A percentile compares a stretch with the other conserved stretches of the same genome.
Conservation (phyloP, 2,329 filamentous ascomycete species). For the Ophiocordyceps camponoti-floridani region DNA sequence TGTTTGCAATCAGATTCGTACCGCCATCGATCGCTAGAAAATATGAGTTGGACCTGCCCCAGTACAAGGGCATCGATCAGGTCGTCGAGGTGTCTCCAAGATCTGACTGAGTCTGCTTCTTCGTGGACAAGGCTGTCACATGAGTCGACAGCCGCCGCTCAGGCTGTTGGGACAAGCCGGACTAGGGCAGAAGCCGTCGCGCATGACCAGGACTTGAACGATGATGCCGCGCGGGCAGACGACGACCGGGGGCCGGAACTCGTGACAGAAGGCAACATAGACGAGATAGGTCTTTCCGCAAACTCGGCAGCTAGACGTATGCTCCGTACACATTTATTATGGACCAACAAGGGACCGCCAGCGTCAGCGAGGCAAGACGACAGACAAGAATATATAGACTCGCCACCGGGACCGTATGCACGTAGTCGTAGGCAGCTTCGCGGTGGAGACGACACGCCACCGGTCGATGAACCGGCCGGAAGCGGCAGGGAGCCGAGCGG, state of each 20-base stretch:
- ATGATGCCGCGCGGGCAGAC: slow-evolving; percentile 26
- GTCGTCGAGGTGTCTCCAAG: slow-evolving; percentile 57
- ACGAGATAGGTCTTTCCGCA: slow-evolving; percentile 41
- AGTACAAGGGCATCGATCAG: slow-evolving; percentile 77
- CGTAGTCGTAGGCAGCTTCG: neutral
- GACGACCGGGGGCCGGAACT: slow-evolving; percentile 29
- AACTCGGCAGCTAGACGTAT: slow-evolving; percentile 37
- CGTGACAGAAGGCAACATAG: slow-evolving; percentile 37
- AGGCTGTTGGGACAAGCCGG: slow-evolving; percentile 40
- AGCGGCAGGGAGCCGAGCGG: neutral
- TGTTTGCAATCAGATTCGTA: slow-evolving; percentile 47
- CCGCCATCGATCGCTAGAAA: slow-evolving; percentile 61
- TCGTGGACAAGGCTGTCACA: slow-evolving; percentile 18
- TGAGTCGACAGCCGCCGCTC: slow-evolving; percentile 35
- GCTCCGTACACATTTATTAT: slow-evolving; percentile 42
- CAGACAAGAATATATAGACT: neutral
- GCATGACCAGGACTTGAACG: slow-evolving; percentile 24
- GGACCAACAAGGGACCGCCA: neutral
- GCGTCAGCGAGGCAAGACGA: neutral
- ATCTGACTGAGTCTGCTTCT: slow-evolving; percentile 26
- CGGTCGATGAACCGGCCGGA: too few relatives aligned
- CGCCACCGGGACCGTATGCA: neutral
- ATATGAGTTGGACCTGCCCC: slow-evolving; percentile 68
- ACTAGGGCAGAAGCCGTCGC: slow-evolving; percentile 37
- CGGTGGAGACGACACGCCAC: neutral